These are phyloP conservation scores for Physcomitrellopsis africana DNA, from an alignment of 225 moss, liverwort and hornwort species.

Conservation along the genomic window DNA sequence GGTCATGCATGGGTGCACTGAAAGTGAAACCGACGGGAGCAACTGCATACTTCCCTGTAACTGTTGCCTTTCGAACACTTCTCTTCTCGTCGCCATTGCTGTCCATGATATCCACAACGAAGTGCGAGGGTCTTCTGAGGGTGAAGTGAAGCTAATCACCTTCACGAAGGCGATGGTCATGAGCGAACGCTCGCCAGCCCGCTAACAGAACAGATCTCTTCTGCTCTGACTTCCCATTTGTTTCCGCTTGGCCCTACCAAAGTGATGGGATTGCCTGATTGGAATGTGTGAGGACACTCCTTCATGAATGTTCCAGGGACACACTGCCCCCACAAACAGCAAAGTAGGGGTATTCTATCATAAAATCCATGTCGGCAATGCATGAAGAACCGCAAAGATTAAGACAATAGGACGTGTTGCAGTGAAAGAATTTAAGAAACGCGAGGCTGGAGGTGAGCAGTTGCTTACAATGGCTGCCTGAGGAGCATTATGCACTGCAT, in stretches of 20 bases:
- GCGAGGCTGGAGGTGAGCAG: background rate
- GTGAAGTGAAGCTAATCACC: constrained; percentile 47
- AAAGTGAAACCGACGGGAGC: background rate
- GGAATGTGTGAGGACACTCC: constrained; percentile 35
- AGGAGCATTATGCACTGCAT: constrained; percentile 34
- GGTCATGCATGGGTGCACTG: background rate
- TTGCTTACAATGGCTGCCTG: constrained; percentile 43
- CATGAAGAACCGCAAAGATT: background rate
- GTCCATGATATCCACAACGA: constrained; percentile 45
- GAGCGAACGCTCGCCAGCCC: constrained; percentile 61
- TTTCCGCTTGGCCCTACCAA: constrained; percentile 57
- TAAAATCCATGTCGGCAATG: constrained; percentile 10
- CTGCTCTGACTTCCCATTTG: constrained; percentile 37
- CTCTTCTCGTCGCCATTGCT: constrained; percentile 36
- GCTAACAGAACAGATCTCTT: constrained; percentile 21
- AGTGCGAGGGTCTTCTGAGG: constrained; percentile 42
- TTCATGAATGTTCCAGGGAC: constrained; percentile 44
- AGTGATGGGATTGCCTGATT: constrained; percentile 32
- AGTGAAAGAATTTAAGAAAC: background rate
- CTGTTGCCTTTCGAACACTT: constrained; percentile 38
- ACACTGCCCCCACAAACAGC: constrained; percentile 36
- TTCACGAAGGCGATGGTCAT: constrained; percentile 50
- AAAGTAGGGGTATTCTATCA: background rate
- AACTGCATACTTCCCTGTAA: constrained; percentile 34
- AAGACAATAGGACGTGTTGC: background rate